Evolutionary conservation across 2,329 filamentous ascomycete species (phyloP), one percentile per base, ranked within the genome.

Genomic region (Fulvia fulva): DNA sequence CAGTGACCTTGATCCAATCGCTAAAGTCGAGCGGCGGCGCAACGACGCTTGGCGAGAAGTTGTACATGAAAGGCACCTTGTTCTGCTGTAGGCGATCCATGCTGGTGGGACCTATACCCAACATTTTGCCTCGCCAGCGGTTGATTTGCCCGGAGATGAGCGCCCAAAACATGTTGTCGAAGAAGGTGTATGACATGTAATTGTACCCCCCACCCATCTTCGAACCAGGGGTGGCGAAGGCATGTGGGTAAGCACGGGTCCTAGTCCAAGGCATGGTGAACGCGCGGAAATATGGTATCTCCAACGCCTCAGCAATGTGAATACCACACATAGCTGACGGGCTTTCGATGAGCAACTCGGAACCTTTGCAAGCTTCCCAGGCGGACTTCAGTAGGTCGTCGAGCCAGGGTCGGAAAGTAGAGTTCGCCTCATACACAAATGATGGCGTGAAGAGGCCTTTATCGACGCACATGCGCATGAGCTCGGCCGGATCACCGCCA

Each of bases 221-320:
- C 74, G 90, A 87, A 62, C 95, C 90, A 1, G 91, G 89, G 61
- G 95, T 92, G 25, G 93, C 88, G 74, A 99, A 99, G 0, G 94
- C 94, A 74, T 99, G 94, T 2, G 94, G 94, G 68, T 99, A 99
- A 0, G 93, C 91, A 54, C 94, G 83, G 16, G 94, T 99, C 51
- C 92, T 86, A 0, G 94, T 96, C 94, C 94, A 99, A 0, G 94
- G 94, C 94, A 99, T 99, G 19, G 91, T 96, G 71, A 99, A 99
- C 0, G 92, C 93, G 56, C 94, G 86, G 78, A 97, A 97, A 74
- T 99, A 99, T 0, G 94, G 94, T 46, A 99, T 95, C 14, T 85
- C 82, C 1, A 99, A 81, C 23, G 91, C 91, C 76, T 99, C 94
- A 1, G 94, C 94, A 65, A 99, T 96, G 73, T 99, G 94, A 55